phyloP scores from a whole-genome alignment of 176 grass and related monocot species.

The Carex kokanica region DNA sequence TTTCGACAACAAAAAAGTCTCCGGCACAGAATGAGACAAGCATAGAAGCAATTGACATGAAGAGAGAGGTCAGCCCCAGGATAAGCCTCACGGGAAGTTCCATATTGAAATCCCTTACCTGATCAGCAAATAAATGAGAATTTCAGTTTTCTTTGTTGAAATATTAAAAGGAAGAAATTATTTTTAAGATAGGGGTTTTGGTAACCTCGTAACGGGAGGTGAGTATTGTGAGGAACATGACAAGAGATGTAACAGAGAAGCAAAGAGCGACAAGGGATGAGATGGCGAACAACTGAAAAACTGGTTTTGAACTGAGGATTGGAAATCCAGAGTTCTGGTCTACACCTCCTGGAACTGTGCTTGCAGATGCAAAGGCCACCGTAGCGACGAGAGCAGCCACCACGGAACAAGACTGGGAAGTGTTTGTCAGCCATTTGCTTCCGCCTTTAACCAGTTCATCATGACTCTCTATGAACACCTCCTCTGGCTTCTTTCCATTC shows the following conservation, averaged over 20 bases:
- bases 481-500: not conserved
- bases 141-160: not conserved
- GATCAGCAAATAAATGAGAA: not conserved
- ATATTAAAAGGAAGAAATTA: not conserved
- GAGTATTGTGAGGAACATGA: constrained; percentile 29
- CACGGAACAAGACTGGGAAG: not conserved
- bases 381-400: not conserved
- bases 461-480: not conserved
- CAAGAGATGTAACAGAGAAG: constrained; percentile 32
- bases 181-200: not conserved
- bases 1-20: constrained; percentile 3
- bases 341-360: not conserved
- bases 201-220: constrained; percentile 18
- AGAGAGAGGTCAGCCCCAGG: constrained; percentile 22
- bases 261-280: constrained; percentile 24
- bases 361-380: not conserved
- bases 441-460: not conserved
- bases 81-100: constrained; percentile 16
- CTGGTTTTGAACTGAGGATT: not conserved
- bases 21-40: constrained; percentile 15
- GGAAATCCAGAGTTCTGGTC: not conserved
- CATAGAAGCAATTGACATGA: constrained; percentile 14
- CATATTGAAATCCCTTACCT: not conserved
- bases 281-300: constrained; percentile 15
- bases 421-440: not conserved